Evolutionary conservation across 2,329 filamentous ascomycete genomes (phyloP), one percentile per base, ranked within the genome.

Genomic region (Beauveria brongniartii): DNA sequence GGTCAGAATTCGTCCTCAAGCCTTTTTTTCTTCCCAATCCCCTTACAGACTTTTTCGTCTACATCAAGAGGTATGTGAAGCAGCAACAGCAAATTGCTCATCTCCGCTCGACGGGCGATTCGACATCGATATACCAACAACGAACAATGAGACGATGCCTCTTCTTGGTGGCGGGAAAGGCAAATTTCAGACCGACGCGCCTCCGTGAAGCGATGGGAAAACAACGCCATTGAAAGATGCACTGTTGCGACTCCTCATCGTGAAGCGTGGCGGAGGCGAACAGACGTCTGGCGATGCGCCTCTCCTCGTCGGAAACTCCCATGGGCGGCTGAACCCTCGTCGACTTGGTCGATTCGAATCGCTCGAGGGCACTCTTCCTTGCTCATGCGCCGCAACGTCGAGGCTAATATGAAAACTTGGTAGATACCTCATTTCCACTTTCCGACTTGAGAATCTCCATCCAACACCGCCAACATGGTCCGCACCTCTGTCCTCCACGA

Each of bases 401-500:
- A 82, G 82, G 82, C 84, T 87, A 87, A 87, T 80, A 73, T 69
- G 66, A 67, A 20, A 68, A 62, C 64, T 53, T 71, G 73, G 74
- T 76, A 87, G 84, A 86, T 84, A 87, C 83, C 83, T 87, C 83
- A 84, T 78, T 78, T 84, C 79, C 74, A 70, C 67, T 67, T 65
- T 71, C 70, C 80, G 87, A 89, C 83, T 83, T 89, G 88, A 92
- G 88, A 91, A 91, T 91, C 88, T 91, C 84, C 74, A 65, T 64
- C 74, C 70, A 72, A 75, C 68, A 83, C 84, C 86, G 87, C 77
- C 86, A 97, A 90, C 78, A 99, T 99, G 93, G 92, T 97, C 82
- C 92, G 91, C 84, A 97, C 94, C 75, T 96, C 92, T 79, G 94
- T 97, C 76, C 92, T 99, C 81, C 95, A 97, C 87, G 94, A 99